Percentiles rank a stretch among this genome's conserved stretches.
These are phyloP conservation scores for Bipolaris bicolor DNA, from an alignment of 2,329 filamentous ascomycete species.

Conservation along the genomic window DNA sequence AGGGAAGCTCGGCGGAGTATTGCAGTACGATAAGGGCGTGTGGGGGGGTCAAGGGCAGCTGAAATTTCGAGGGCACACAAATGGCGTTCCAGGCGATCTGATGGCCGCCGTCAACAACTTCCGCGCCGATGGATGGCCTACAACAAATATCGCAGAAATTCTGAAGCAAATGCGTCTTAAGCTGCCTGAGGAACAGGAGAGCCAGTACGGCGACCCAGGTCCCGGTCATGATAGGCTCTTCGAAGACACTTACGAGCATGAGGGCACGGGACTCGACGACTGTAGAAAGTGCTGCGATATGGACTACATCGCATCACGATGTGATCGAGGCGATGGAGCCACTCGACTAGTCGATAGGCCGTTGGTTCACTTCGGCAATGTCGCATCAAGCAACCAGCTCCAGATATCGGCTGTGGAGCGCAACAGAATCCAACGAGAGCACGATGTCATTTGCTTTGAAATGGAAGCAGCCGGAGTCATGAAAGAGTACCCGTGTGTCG, in stretches of 20 bases:
- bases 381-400: constrained; percentile 29
- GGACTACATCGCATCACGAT: constrained; percentile 5
- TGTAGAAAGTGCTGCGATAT: constrained; percentile 17
- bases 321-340: constrained; percentile 13
- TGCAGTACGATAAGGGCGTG: constrained; percentile 28
- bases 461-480: constrained; percentile 31
- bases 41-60: constrained; percentile 21
- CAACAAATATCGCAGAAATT: constrained; percentile 10
- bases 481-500: constrained; percentile 22
- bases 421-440: constrained; percentile 19
- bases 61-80: constrained; percentile 15
- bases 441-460: constrained; percentile 30
- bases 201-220: constrained; percentile 18
- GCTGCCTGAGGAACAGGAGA: constrained; percentile 10
- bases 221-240: constrained; percentile 14
- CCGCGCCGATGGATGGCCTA: constrained; percentile 7
- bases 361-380: constrained; percentile 25
- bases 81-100: constrained; percentile 18
- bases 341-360: constrained; percentile 17
- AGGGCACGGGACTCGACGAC: constrained; percentile 11
- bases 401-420: constrained; percentile 18
- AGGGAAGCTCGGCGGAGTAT: constrained; percentile 23
- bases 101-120: constrained; percentile 19
- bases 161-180: constrained; percentile 22
- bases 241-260: constrained; percentile 13